Evolutionary conservation across 768 basidiomycete genomes (phyloP).

Genomic region (Mycena metata): DNA sequence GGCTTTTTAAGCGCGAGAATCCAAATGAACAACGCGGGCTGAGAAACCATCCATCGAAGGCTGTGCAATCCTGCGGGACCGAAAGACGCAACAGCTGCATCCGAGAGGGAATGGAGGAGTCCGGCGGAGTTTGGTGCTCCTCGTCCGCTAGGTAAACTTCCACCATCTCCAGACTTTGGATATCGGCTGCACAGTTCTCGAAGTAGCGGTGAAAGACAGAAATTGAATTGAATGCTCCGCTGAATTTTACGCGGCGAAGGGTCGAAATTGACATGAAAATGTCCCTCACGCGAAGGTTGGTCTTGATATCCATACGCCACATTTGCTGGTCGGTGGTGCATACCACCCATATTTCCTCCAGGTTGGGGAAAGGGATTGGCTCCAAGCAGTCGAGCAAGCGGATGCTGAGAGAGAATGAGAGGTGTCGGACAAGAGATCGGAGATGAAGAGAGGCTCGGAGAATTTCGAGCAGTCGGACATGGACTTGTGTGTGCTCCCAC

Average conservation of each 20-base stretch:
- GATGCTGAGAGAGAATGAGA: background rate
- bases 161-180: background rate
- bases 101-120: background rate
- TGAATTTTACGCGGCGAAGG: background rate
- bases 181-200: background rate
- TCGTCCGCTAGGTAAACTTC: background rate
- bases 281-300: background rate
- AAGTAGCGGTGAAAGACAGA: constrained; percentile 1
- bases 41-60: background rate
- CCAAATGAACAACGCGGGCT: background rate
- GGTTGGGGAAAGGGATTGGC: background rate
- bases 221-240: background rate
- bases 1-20: background rate
- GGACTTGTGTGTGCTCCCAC: background rate
- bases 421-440: background rate
- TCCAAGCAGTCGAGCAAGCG: background rate
- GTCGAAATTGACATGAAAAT: background rate
- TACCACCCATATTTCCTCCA: background rate
- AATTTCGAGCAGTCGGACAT: background rate
- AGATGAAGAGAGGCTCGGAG: constrained; percentile 1
- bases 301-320: background rate
- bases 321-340: background rate
- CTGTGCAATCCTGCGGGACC: background rate
- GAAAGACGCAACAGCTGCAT: background rate
- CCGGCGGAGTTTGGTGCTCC: no score